These are phyloP conservation scores for Fusarium coicis DNA, from an alignment of 2,329 filamentous ascomycete genomes.

Conservation along the genomic window DNA sequence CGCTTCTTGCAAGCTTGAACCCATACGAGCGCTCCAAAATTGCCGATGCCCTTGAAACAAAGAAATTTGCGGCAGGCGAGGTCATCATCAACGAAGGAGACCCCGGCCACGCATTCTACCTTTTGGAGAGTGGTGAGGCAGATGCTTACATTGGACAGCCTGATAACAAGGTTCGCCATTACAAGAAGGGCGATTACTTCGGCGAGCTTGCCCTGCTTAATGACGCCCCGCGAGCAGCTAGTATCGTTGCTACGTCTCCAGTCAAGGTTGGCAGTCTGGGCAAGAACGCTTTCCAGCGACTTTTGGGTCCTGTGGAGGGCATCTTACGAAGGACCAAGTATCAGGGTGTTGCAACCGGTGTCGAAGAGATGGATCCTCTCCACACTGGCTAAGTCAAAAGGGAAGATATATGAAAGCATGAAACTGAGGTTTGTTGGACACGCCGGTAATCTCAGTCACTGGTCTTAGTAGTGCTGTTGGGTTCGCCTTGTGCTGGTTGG, in stretches of 20 bases:
- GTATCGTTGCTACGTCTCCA: constrained; percentile 83
- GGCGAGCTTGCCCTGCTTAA: constrained; percentile 94
- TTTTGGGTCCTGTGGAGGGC: constrained; percentile 91
- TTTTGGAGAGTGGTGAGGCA: constrained; percentile 88
- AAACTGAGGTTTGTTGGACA: neutral
- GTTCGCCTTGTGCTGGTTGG: constrained; percentile 21
- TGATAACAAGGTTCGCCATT: constrained; percentile 78
- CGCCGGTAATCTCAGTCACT: neutral
- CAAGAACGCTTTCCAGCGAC: constrained; percentile 92
- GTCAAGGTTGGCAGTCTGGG: constrained; percentile 93
- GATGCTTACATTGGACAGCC: constrained; percentile 84
- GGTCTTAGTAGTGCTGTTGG: constrained; percentile 9
- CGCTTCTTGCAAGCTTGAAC: constrained; percentile 83
- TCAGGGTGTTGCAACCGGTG: constrained; percentile 67
- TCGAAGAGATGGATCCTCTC: constrained; percentile 75
- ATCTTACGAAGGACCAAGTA: constrained; percentile 88
- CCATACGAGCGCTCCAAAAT: constrained; percentile 97
- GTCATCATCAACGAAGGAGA: constrained; percentile 93
- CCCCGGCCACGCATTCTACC: constrained; percentile 89
- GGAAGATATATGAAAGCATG: neutral
- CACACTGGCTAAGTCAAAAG: constrained; percentile 50
- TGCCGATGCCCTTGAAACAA: constrained; percentile 92
- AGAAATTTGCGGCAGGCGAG: constrained; percentile 83
- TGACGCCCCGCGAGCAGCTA: constrained; percentile 91
- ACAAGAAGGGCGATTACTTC: constrained; percentile 95